Evolutionary conservation across 768 basidiomycete genomes (phyloP), one percentile per base, ranked within the genome.

Genomic region (Boletus sp.): DNA sequence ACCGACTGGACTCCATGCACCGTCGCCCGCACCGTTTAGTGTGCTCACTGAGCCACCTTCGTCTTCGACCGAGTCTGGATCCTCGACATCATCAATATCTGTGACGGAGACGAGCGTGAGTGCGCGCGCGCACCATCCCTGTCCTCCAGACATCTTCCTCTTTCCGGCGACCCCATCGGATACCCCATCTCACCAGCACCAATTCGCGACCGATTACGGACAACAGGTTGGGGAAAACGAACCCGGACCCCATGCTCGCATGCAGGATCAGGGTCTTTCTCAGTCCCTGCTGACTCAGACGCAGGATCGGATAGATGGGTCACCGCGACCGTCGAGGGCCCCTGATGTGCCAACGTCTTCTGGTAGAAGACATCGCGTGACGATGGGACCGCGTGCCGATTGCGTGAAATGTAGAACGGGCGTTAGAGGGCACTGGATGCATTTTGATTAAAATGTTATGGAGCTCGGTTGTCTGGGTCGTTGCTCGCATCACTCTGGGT

Each of bases 381-480:
- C 80, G 52, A 88, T 88, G 86, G 86, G 86, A 29, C 87, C 86
- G 4, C 79, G 86, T 11, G 73, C 79, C 4, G 87, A 85, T 63
- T 88, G 86, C 62, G 71, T 83, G 46, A 87, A 86, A 55, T 88
- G 87, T 67, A 74, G 78, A 41, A 68, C 79, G 61, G 78, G 83
- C 5, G 79, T 87, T 1, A 84, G 83, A 64, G 88, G 88, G 4
- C 88, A 90, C 63, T 88, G 79, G 71, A 80, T 83, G 69, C 88
- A 90, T 70, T 75, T 84, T 56, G 79, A 81, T 60, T 84, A 60
- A 68, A 41, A 27, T 7, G 17, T 37, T 21, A n/a, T 14, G 29
- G 19, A 14, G n/a, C 9, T 45, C 11, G n/a, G 25, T 25, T 13
- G 34, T 17, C 33, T 25, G 30, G 1, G 21, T 47, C 32, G 21